These are phyloP conservation scores for Xylariaceae sp. DNA, from an alignment of 2,329 filamentous ascomycete species.

Conservation along the genomic window DNA sequence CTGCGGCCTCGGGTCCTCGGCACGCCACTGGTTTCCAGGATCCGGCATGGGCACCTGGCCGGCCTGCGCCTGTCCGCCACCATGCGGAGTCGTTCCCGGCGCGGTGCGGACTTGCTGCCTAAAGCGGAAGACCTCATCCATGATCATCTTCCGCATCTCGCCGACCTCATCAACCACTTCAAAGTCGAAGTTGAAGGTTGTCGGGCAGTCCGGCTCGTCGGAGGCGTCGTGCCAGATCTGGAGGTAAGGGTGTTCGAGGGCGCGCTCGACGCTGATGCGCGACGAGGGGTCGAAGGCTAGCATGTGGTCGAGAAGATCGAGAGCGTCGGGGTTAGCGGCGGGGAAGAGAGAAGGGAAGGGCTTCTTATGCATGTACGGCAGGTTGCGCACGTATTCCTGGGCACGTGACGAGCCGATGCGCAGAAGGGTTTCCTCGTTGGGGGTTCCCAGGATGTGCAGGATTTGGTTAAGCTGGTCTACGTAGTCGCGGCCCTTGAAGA, in stretches of 20 bases:
- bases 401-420: slow-evolving; percentile 93
- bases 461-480: slow-evolving; percentile 99
- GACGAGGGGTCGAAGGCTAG: slow-evolving; percentile 92
- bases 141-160: slow-evolving; percentile 95
- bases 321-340: slow-evolving; percentile 89
- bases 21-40: slow-evolving; percentile 50
- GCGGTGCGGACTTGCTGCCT: slow-evolving; percentile 57
- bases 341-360: slow-evolving; percentile 85
- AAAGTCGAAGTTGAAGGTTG: slow-evolving; percentile 96
- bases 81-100: slow-evolving; percentile 35
- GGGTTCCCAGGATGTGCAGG: slow-evolving; percentile 93
- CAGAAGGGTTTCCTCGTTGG: slow-evolving; percentile 88
- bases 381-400: slow-evolving; percentile 96
- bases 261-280: slow-evolving; percentile 90
- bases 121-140: slow-evolving; percentile 90
- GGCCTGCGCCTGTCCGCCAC: slow-evolving; percentile 35
- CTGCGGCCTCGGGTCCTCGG: slow-evolving; percentile 58
- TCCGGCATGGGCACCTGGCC: slow-evolving; percentile 51
- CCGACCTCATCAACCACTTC: slow-evolving; percentile 93
- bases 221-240: slow-evolving; percentile 98
- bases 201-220: slow-evolving; percentile 90
- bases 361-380: slow-evolving; percentile 92
- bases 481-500: slow-evolving; percentile 99
- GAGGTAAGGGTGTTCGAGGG: slow-evolving; percentile 92
- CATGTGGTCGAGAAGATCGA: slow-evolving; percentile 95